Percentiles rank a stretch among this genome's conserved stretches.
These are phyloP conservation scores for Agaricales sp. DNA, from an alignment of 1,284 basidiomycete species.

Conservation along the genomic window DNA sequence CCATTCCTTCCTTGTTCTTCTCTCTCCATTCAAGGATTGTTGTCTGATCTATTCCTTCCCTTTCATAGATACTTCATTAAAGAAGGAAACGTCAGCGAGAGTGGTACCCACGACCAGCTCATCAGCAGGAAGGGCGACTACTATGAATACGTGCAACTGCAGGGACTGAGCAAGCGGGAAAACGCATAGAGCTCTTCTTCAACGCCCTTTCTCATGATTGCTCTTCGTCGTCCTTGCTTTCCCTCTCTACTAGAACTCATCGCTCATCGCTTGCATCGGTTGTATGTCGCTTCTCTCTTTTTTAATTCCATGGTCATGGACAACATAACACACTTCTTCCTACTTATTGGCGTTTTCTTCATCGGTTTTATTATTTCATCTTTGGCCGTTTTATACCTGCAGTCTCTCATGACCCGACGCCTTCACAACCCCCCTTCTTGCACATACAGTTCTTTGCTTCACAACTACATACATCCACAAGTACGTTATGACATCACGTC, in stretches of 20 bases:
- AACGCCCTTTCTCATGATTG: background rate
- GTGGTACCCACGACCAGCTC: slow-evolving; percentile 54
- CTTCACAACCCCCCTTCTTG: background rate
- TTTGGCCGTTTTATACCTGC: background rate
- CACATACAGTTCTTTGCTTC: too few species aligned
- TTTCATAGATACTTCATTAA: slow-evolving; percentile 44
- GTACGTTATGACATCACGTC: background rate
- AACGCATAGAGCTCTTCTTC: slow-evolving; percentile 4
- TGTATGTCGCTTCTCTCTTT: background rate
- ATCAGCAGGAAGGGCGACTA: slow-evolving; percentile 42
- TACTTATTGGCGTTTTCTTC: too few species aligned
- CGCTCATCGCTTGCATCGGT: background rate
- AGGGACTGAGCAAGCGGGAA: slow-evolving; percentile 22
- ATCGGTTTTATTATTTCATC: background rate
- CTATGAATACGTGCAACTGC: slow-evolving; percentile 52
- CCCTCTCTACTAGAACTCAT: background rate
- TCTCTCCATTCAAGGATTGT: background rate
- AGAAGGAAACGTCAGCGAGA: slow-evolving; percentile 51
- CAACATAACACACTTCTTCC: background rate
- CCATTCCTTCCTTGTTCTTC: background rate
- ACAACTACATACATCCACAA: background rate
- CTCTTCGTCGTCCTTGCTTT: background rate
- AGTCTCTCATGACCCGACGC: background rate
- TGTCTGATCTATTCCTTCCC: slow-evolving; percentile 7
- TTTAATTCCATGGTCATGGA: background rate